Evolutionary conservation across 2,329 filamentous ascomycete species (phyloP).

Genomic region (Alternaria sp.): DNA sequence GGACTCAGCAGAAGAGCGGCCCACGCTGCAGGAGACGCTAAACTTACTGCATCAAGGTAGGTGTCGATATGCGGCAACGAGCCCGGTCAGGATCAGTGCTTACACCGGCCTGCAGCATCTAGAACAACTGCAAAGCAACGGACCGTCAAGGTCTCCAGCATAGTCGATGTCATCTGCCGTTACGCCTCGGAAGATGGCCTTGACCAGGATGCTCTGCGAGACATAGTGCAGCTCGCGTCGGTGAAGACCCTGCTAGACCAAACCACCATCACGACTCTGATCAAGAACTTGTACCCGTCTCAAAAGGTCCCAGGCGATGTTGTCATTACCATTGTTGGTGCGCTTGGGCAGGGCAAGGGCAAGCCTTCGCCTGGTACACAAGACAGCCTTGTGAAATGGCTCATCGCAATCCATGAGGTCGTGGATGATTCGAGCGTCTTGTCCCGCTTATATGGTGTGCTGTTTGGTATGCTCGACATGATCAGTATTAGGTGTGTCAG

Average conservation of each 20-base stretch:
- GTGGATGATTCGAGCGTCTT: constrained; percentile 69
- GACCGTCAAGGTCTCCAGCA: constrained; percentile 64
- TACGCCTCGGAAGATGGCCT: constrained; percentile 73
- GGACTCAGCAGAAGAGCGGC: constrained; percentile 34
- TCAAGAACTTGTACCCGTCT: constrained; percentile 79
- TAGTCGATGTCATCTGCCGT: constrained; percentile 67
- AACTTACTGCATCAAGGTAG: constrained; percentile 45
- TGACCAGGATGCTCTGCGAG: constrained; percentile 63
- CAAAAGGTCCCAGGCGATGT: constrained; percentile 65
- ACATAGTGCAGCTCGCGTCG: constrained; percentile 71
- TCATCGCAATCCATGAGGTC: constrained; percentile 76
- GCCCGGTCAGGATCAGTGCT: constrained; percentile 24
- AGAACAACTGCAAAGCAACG: constrained; percentile 68
- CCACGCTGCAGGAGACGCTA: constrained; percentile 43
- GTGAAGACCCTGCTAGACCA: constrained; percentile 75
- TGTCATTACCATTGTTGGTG: constrained; percentile 71
- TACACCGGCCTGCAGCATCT: constrained; percentile 40
- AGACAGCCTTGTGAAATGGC: constrained; percentile 75
- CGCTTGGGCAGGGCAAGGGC: constrained; percentile 76
- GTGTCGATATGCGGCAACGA: constrained; percentile 24
- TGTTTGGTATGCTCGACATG: constrained; percentile 84
- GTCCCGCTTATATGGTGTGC: constrained; percentile 72
- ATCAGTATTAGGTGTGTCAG: constrained; percentile 69
- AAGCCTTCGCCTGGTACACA: constrained; percentile 77
- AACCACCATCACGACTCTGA: constrained; percentile 69